Base-by-base conservation (phyloP, 805 yeast genomes). In the Yarrowia sp. region DNA sequence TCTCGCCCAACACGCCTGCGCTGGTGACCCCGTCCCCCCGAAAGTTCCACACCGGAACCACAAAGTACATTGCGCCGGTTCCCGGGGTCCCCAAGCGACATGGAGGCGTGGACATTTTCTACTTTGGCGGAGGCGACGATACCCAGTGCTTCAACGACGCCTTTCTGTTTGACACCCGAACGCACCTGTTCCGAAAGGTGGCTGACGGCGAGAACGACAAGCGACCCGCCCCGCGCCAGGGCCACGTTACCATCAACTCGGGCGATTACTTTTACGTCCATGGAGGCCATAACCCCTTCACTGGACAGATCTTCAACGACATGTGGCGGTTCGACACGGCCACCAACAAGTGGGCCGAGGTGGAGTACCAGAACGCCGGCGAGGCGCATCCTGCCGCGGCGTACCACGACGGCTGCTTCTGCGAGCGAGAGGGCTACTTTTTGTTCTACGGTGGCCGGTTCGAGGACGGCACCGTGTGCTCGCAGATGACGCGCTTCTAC, bases 81-180 rank as follows among this genome's bases (percentile, higher is more conserved):
- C 62, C 62, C 16, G 48, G 48, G 7, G 49, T 41, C 3, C 62
- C 62, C 40, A 28, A 41, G n/a, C n/a, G 40, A 1, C 32, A 22
- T 2, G 51, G 28, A 0, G 16, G 7, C 30, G 21, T 21, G 14
- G 44, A 61, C 8, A 46, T 61, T 11, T 44, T 61, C 28, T 33
- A 22, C 36, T 61, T 61, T 26, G 64, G 64, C 5, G 64, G 64
- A 0, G 64, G 43, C 12, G 28, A 61, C 56, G 28, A 35, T n/a
- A 35, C 33, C 17, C 41, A 35, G 35, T 61, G 56, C 35, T 35
- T 33, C 43, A 38, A 61, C 43, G 56, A 43, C 43, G 33, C 56
- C n/a, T 44, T 22, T 10, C 14, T 61, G 36, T 44, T 44, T 30
- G 19, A 35, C 56, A 43, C 56, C 2, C 64, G 64, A 4, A 46